A percentile compares a stretch with the other conserved stretches of the same genome.
Conservation (phyloP, 2,329 filamentous ascomycete genomes). For the Pseudogymnoascus sp. region DNA sequence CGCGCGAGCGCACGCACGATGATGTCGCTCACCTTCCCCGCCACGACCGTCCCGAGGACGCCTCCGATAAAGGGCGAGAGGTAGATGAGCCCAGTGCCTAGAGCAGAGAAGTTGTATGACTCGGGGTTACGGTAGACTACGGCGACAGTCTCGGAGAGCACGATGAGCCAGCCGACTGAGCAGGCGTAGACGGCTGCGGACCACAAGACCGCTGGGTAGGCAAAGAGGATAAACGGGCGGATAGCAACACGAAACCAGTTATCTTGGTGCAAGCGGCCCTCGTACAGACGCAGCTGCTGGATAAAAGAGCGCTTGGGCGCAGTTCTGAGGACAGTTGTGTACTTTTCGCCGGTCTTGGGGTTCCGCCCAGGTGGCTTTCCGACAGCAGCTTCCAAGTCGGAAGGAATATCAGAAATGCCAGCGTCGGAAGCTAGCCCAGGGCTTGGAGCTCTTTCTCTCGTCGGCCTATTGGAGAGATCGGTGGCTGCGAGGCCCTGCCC, state of each 20-base stretch:
- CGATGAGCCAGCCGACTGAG: slow-evolving; percentile 91
- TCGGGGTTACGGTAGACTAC: slow-evolving; percentile 65
- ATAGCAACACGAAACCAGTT: slow-evolving; percentile 71
- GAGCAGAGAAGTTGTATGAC: slow-evolving; percentile 71
- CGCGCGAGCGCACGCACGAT: slow-evolving; percentile 76
- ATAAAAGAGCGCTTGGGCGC: slow-evolving; percentile 63
- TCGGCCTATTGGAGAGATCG: background rate
- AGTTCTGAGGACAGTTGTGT: slow-evolving; percentile 59
- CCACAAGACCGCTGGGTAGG: slow-evolving; percentile 87
- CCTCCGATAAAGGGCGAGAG: slow-evolving; percentile 85
- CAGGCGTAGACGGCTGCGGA: slow-evolving; percentile 77
- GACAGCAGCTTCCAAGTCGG: background rate
- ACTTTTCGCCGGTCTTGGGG: background rate
- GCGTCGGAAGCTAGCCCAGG: background rate
- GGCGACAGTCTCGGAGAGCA: slow-evolving; percentile 81
- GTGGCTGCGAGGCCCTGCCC: background rate
- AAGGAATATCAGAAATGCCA: background rate
- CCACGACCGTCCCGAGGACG: slow-evolving; percentile 83
- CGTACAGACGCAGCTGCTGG: slow-evolving; percentile 68
- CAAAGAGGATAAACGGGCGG: slow-evolving; percentile 77
- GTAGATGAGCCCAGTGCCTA: slow-evolving; percentile 81
- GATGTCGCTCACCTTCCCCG: slow-evolving; percentile 78
- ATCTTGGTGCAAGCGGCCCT: slow-evolving; percentile 71
- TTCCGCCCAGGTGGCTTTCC: background rate
- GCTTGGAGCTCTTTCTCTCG: background rate